Conservation (phyloP, 352 stramenopile species). For the Peronospora belbahrii region DNA sequence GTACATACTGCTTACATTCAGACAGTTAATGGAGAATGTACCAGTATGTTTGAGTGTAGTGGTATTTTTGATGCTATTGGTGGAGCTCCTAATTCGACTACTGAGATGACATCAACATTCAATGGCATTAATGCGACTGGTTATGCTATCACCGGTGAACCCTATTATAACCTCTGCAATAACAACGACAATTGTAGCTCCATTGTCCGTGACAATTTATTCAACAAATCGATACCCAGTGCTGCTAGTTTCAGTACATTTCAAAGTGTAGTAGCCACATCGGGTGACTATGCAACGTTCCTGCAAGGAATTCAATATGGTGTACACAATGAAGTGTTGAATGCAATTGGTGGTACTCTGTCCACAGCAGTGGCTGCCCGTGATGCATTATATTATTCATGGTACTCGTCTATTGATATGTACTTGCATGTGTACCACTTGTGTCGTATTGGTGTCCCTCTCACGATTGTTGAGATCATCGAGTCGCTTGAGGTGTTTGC, state of each 20-base stretch:
- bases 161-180: too few species aligned
- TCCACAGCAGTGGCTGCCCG: constrained; percentile 38
- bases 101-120: constrained; percentile 11
- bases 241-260: constrained; percentile 44
- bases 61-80: constrained; percentile 48
- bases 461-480: constrained; percentile 38
- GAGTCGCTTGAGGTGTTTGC: constrained; percentile 39
- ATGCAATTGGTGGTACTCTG: constrained; percentile 47
- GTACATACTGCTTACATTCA: constrained; percentile 58
- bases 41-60: constrained; percentile 57
- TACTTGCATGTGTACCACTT: constrained; percentile 58
- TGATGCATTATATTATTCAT: constrained; percentile 68
- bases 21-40: constrained; percentile 35
- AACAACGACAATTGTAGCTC: constrained; percentile 28
- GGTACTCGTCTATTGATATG: constrained; percentile 61
- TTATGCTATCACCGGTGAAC: constrained; percentile 20
- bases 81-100: constrained; percentile 17
- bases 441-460: constrained; percentile 44
- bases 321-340: constrained; percentile 54
- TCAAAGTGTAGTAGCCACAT: constrained; percentile 41
- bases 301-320: constrained; percentile 52
- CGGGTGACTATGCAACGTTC: constrained; percentile 49
- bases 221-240: constrained; percentile 30
- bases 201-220: constrained; percentile 37
- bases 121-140: constrained; percentile 30